Base-by-base conservation (phyloP, 495 filamentous ascomycete species). In the Echria macrotheca region DNA sequence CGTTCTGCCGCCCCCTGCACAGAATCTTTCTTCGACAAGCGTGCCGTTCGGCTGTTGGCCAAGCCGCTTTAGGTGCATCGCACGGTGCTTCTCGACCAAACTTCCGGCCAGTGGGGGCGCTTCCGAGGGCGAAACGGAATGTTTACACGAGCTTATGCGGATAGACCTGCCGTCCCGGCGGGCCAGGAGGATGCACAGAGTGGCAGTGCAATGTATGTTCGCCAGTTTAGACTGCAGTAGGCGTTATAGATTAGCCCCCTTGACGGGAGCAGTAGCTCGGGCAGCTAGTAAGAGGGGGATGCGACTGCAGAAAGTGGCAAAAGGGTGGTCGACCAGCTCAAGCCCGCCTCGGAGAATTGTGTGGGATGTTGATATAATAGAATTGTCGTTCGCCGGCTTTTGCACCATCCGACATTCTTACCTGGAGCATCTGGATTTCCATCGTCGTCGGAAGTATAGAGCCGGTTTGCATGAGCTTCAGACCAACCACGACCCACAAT, bases 381-480 rank as follows among this genome's bases (percentile, higher is more conserved):
- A 24, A 38, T 46, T 36, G 24, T 14, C 29, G 33, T 19, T 48
- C 47, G 42, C 47, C 36, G 44, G 31, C 18, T 35, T 33, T 17
- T 18, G 45, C 21, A 46, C 44, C 43, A 26, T 39, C 52, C 50
- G 50, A 57, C 41, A 59, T 53, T 50, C 50, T 37, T 50, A 41
- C 46, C 49, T 24, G 17, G 23, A 33, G 54, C 26, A 17, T 21
- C n/a, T n/a, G n/a, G n/a, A n/a, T n/a, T n/a, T n/a, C n/a, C n/a
- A n/a, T n/a, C n/a, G n/a, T n/a, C n/a, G n/a, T n/a, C n/a, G n/a
- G n/a, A n/a, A n/a, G n/a, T n/a, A n/a, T n/a, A n/a, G n/a, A n/a
- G n/a, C n/a, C n/a, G 33, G 33, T 29, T 19, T 39, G 39, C 50
- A 45, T 49, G 49, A 48, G 45, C 32, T 28, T 40, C 43, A 44